Base-by-base conservation (phyloP, 495 filamentous ascomycete genomes). In the Baudoinia panamericana region DNA sequence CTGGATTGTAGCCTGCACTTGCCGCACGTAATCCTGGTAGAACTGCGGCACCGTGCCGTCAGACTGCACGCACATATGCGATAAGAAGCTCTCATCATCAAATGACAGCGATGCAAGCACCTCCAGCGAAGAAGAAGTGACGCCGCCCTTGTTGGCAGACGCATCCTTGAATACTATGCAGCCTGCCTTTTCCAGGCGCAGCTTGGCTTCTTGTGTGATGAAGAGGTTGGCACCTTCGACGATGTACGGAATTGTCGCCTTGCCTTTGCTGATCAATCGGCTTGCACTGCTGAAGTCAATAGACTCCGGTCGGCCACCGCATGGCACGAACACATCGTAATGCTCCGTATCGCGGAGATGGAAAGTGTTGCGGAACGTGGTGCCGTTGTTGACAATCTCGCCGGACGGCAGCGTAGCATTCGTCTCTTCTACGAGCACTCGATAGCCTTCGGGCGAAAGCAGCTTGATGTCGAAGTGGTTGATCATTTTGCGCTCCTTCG, bases 151-250 rank as follows among this genome's bases (percentile, higher is more conserved):
- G 71, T 97, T 97, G 30, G 92, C 86, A 30, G 84, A 93, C 10
- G 90, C 90, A 62, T 97, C 90, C 68, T 97, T 97, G 73, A 83
- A 96, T 30, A 97, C 61, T 50, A 96, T 78, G 56, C 81, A 85
- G 45, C 92, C 92, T 21, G 90, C 88, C 51, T 82, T 77, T 64
- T 97, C 90, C 4, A 97, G 73, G 16, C 85, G 80, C 41, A 96
- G 69, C 70, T 97, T 97, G 49, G 84, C 86, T 56, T 97, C 90
- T 63, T 97, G 92, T 10, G 90, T 96, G 63, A 97, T 90, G 73
- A 97, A 97, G 28, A 97, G 69, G 57, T 97, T 97, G 56, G 90
- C 90, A 16, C 90, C 90, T 61, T 97, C 90, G 32, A 97, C 90
- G 21, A 97, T 87, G 65, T 90, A 96, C 5, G 86, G 86, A 42